Percentiles rank a stretch among this genome's conserved stretches.
phyloP scores from a whole-genome alignment of 1,139 yeast species.

The Saccharomyces hybrid region DNA sequence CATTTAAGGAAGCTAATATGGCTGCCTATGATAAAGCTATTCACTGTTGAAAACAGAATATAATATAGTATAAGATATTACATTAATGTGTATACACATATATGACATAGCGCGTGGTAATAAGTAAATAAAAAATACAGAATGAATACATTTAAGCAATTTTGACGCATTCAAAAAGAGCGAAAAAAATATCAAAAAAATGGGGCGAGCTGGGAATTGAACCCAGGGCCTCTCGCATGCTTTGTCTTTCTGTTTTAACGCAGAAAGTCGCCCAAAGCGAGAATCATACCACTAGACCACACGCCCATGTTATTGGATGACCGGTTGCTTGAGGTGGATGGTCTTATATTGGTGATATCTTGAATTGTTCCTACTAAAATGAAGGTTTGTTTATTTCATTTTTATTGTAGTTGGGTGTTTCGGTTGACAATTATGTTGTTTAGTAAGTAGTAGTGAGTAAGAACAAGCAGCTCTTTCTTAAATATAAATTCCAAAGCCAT shows the following conservation, averaged over 20 bases:
- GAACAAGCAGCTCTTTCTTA: not conserved
- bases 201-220: conserved; percentile 9
- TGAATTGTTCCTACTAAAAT: not conserved
- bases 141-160: not conserved
- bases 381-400: not conserved
- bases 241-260: not conserved
- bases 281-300: conserved; percentile 9
- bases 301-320: conserved; percentile 1
- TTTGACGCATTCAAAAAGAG: not conserved
- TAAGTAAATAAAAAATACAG: not conserved
- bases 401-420: not conserved
- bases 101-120: not conserved
- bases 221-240: conserved; percentile 10
- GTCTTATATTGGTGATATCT: not conserved
- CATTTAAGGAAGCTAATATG: conserved; percentile 96
- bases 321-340: not conserved
- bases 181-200: not conserved
- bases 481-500: not conserved
- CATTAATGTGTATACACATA: not conserved
- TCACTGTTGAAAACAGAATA: conserved; percentile 47
- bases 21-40: conserved; percentile 86
- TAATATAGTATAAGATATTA: conserved; percentile 1
- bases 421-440: not conserved
- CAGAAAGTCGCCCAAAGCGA: conserved; percentile 6
- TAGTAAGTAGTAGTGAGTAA: not conserved